Conservation (phyloP, 2,329 filamentous ascomycete genomes). For the Fusarium poae region DNA sequence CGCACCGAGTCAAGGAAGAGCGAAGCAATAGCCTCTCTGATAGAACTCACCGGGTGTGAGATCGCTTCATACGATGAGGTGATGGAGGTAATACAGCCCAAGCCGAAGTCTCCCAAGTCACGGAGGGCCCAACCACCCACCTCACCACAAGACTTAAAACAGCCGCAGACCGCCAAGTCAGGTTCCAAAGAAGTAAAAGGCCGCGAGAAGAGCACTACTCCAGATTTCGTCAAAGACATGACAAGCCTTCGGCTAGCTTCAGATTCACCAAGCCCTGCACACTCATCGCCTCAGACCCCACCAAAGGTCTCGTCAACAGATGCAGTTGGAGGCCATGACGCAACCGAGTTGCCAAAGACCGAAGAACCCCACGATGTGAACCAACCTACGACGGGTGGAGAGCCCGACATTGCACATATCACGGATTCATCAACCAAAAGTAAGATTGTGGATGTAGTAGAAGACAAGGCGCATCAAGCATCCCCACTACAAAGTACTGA, state of each 20-base stretch:
- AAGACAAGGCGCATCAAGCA: slow-evolving; percentile 14
- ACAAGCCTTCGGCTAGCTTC: slow-evolving; percentile 51
- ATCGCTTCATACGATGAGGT: slow-evolving; percentile 71
- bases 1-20: slow-evolving; percentile 77
- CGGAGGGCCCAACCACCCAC: slow-evolving; percentile 11
- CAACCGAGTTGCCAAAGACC: slow-evolving; percentile 29
- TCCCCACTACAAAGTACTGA: slow-evolving; percentile 3
- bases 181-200: slow-evolving; percentile 20
- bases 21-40: slow-evolving; percentile 77
- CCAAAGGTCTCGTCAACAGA: slow-evolving; percentile 41
- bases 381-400: not conserved
- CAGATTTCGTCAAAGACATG: slow-evolving; percentile 52
- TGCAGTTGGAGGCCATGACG: slow-evolving; percentile 33
- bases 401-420: not conserved
- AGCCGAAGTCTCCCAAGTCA: slow-evolving; percentile 28
- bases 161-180: slow-evolving; percentile 14
- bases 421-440: slow-evolving; percentile 30
- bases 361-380: slow-evolving; percentile 30
- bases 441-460: not conserved
- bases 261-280: slow-evolving; percentile 41
- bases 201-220: slow-evolving; percentile 45
- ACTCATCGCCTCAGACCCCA: slow-evolving; percentile 36
- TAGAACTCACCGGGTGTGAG: slow-evolving; percentile 80
- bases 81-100: slow-evolving; percentile 53
- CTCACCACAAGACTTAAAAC: slow-evolving; percentile 21